phyloP scores from a whole-genome alignment of 768 basidiomycete species.

The Heimioporus sp. region DNA sequence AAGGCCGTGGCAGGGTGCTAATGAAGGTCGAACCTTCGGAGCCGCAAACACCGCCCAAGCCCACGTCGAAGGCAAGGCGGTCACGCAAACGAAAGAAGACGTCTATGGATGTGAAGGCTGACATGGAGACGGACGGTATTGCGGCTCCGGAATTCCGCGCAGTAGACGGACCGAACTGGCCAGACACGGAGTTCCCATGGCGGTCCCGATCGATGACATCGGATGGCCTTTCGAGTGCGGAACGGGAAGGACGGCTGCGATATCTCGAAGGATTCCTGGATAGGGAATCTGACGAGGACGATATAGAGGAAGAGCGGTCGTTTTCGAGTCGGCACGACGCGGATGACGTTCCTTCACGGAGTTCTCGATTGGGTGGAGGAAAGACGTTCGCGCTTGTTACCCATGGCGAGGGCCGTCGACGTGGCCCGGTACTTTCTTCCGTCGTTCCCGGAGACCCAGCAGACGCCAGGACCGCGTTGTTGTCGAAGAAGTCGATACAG shows the following conservation, averaged over 20 bases:
- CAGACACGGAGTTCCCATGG: constrained; percentile 80
- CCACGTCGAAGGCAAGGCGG: constrained; percentile 38
- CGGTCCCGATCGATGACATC: constrained; percentile 56
- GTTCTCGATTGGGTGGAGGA: constrained; percentile 41
- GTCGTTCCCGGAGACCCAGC: constrained; percentile 66
- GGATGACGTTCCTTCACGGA: constrained; percentile 18
- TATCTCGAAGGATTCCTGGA: constrained; percentile 73
- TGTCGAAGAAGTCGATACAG: constrained; percentile 70
- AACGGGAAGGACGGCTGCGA: constrained; percentile 58
- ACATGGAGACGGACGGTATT: constrained; percentile 8
- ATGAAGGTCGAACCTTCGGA: constrained; percentile 52
- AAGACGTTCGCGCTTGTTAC: constrained; percentile 59
- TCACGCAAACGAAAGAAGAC: constrained; percentile 53
- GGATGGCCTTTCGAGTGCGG: constrained; percentile 47
- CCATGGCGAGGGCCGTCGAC: constrained; percentile 33
- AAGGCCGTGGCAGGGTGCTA: constrained; percentile 71
- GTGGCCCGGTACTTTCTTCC: constrained; percentile 14
- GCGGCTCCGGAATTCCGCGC: constrained; percentile 30
- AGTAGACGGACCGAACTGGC: constrained; percentile 67
- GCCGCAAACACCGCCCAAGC: constrained; percentile 25
- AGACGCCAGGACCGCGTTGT: constrained; percentile 70
- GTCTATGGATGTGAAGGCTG: constrained; percentile 19
- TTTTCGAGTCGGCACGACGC: constrained; percentile 8
- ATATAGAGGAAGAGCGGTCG: constrained; percentile 27
- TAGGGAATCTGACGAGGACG: constrained; percentile 62